Evolutionary conservation across 306 rosid genomes (phyloP).

Genomic region (Citrullus colocynthis): DNA sequence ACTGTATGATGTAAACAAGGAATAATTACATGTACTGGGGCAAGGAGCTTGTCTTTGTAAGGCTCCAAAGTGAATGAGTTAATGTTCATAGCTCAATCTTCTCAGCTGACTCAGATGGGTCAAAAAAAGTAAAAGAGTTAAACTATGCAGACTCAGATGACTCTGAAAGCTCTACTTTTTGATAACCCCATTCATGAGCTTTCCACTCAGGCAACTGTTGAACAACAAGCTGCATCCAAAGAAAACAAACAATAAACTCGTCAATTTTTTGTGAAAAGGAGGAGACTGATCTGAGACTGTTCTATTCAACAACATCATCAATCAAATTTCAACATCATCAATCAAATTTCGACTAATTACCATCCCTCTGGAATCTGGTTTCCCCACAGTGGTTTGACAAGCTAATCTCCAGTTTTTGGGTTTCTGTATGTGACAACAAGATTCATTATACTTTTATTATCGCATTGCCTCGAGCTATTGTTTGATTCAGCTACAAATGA

Average conservation of each 20-base stretch:
- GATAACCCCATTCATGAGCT: constrained; percentile 73
- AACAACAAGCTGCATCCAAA: constrained; percentile 49
- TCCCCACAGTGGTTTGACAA: constrained; percentile 79
- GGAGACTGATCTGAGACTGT: background rate
- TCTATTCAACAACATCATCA: background rate
- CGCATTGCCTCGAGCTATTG: background rate
- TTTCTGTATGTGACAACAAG: constrained; percentile 35
- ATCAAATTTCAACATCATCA: background rate
- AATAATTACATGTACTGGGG: background rate
- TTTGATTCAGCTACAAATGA: background rate
- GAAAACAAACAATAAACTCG: background rate
- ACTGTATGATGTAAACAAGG: background rate
- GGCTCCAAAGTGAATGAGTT: constrained; percentile 5
- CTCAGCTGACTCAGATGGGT: background rate
- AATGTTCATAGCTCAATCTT: background rate
- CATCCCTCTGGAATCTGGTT: constrained; percentile 62
- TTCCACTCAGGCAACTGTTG: constrained; percentile 93
- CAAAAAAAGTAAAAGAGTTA: background rate
- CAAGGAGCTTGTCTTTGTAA: background rate
- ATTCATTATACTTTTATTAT: background rate
- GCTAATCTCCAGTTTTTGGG: constrained; percentile 96
- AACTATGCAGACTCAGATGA: constrained; percentile 12
- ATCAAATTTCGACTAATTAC: constrained; percentile 16
- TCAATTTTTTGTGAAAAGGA: background rate
- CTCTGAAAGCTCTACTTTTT: constrained; percentile 22